Conservation (phyloP, 768 basidiomycete species). For the Boletus rufocinnamomeus region DNA sequence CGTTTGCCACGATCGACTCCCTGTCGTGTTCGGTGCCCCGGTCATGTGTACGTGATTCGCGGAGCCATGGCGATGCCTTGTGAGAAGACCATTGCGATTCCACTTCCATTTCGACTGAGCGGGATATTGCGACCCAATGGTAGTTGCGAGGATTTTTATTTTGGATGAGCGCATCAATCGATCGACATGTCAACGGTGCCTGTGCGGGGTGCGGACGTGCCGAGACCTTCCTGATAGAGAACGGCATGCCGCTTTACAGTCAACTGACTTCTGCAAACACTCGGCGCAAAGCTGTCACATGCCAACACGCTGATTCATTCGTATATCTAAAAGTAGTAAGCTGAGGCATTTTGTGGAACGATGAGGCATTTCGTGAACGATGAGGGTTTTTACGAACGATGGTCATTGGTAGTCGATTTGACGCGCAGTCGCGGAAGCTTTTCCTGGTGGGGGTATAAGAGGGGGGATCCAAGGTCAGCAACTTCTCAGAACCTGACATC, state of each 20-base stretch:
- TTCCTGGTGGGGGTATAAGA: constrained; percentile 12
- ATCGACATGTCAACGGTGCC: background rate
- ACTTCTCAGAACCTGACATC: background rate
- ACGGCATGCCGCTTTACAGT: background rate
- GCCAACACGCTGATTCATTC: background rate
- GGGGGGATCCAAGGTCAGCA: background rate
- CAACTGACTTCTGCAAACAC: background rate
- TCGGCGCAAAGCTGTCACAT: background rate
- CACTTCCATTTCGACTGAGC: background rate
- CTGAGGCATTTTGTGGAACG: background rate
- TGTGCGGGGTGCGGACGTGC: background rate
- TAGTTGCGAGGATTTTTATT: background rate
- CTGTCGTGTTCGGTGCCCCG: background rate
- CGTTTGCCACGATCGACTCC: background rate
- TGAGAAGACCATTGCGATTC: background rate
- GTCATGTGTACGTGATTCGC: background rate
- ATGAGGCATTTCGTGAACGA: too few relatives aligned
- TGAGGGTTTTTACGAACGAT: background rate
- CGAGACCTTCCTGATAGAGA: background rate
- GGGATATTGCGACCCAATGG: background rate
- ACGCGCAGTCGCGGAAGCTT: background rate
- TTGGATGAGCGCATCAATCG: background rate
- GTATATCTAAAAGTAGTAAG: background rate
- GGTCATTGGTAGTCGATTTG: background rate
- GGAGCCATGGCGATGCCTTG: background rate